Base-by-base conservation (phyloP, 2,329 filamentous ascomycete genomes). In the Dactylellina parvicollis region DNA sequence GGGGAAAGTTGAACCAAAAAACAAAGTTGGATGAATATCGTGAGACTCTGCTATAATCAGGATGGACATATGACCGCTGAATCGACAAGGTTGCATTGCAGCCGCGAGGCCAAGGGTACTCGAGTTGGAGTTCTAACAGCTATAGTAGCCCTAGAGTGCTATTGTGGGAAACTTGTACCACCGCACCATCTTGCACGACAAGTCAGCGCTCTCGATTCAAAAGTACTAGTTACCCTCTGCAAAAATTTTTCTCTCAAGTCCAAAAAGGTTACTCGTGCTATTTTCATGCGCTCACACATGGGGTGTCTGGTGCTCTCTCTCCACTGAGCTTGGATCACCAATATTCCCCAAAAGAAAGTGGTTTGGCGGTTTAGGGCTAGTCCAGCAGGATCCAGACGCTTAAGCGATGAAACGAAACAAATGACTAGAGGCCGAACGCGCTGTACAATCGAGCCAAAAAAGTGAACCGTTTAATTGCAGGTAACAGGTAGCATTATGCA, bases 381-480 rank as follows among this genome's bases (percentile, higher is more conserved):
- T 56, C 66, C 52, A 71, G 24, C 59, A 57, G 67, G 46, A 40
- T 56, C 66, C 52, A 71, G 24, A 64, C 67, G 67, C 56, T 70
- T 72, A 72, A 72, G 59, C 67, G 67, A 47, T 47, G 59, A 72
- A 64, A 64, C 57, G 52, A 59, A 62, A 70, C 56, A 36, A 16
- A 47, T 5, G 28, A 47, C 47, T 50, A 56, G 65, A 56, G 57
- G 26, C 47, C 57, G 30, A 57, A 72, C 40, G 40, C 59, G 67
- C 67, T 67, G 62, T 49, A 38, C 49, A 10, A 14, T n/a, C 49
- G 34, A 38, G 34, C 12, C 3, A 32, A 49, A 26, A n/a, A 49
- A 10, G 9, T 16, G 46, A 14, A 30, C 18, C n/a, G 20, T 16
- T 24, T 49, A 49, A 49, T 30, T 30, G 4, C 24, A 30, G 46